These are phyloP conservation scores for Citrus australasica DNA, from an alignment of 345 rosid species.

Conservation along the genomic window DNA sequence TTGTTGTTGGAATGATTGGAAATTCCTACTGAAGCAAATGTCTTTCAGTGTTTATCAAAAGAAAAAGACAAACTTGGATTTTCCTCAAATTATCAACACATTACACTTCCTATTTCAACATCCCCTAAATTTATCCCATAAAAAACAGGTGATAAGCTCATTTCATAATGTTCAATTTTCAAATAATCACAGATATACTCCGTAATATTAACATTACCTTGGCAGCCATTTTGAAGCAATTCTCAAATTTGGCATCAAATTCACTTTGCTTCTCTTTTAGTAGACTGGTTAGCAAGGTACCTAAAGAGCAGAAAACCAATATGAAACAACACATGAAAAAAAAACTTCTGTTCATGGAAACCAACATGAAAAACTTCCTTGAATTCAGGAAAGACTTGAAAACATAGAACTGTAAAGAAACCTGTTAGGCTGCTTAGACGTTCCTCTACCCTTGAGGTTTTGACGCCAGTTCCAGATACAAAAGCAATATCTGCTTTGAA, in stretches of 20 bases:
- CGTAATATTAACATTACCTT: constrained; percentile 44
- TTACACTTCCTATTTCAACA: neutral
- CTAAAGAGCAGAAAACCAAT: constrained; percentile 25
- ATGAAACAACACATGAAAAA: neutral
- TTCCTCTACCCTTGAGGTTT: constrained; percentile 43
- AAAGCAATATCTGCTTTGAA: constrained; percentile 69
- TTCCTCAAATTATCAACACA: neutral
- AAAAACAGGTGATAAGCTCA: neutral
- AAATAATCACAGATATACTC: neutral
- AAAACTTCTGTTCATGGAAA: neutral
- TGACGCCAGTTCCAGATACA: constrained; percentile 52
- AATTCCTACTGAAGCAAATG: neutral
- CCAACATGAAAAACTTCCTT: neutral
- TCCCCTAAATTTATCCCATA: neutral
- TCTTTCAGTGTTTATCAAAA: neutral
- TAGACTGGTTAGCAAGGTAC: constrained; percentile 45
- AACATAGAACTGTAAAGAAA: constrained; percentile 13
- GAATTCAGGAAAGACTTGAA: neutral
- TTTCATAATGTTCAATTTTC: neutral
- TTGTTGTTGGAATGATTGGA: neutral
- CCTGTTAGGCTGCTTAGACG: constrained; percentile 74
- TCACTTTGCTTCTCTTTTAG: constrained; percentile 57
- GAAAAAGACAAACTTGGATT: too few relatives aligned
- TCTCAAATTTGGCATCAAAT: constrained; percentile 66
- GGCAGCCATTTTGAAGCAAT: constrained; percentile 47